Evolutionary conservation across 805 yeast genomes (phyloP), one percentile per base, ranked within the genome.

Genomic region (Starmerella khaoyaiensis): DNA sequence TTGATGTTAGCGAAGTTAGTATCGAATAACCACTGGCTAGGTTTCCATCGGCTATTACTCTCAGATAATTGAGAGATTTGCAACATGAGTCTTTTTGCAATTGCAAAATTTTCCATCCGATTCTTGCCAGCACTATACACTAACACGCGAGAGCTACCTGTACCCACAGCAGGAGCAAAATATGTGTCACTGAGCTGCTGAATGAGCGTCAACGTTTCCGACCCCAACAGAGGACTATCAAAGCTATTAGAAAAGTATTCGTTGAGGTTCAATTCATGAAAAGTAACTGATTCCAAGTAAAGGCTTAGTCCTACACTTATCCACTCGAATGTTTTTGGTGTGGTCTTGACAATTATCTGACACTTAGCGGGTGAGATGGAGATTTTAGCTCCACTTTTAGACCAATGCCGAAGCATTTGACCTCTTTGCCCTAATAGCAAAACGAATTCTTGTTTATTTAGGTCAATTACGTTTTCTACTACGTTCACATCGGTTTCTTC

Each of bases 341-440:
- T 61, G 6, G 71, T 68, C n/a, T 54, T 42, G 12, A 69, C 55
- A 8, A 55, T 43, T 15, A 69, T 55, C 23, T 53, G 57, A 21
- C 43, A 46, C 14, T 51, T 53, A 5, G 50, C 53, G 1, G 63
- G 49, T 27, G 56, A 58, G 25, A 68, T 58, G 4, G 55, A 44
- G 24, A 69, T 54, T 32, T 54, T 48, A 3, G 64, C 62, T 1
- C 72, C 73, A 1, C 61, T 55, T 33, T 63, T 50, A 16, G 64
- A 55, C 50, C 69, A 54, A 35, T 60, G 57, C 28, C 64, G 58
- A 6, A 67, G 51, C 12, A 65, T 45, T 16, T 48, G 41, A 8
- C 70, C 72, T 31, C 61, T 55, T 20, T 59, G 55, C 31, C 63
- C 57, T 9, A 63, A 47, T 9, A 67, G 44, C 7, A 67, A 49